Base-by-base conservation (phyloP, 306 rosid species). In the Ormosia emarginata region DNA sequence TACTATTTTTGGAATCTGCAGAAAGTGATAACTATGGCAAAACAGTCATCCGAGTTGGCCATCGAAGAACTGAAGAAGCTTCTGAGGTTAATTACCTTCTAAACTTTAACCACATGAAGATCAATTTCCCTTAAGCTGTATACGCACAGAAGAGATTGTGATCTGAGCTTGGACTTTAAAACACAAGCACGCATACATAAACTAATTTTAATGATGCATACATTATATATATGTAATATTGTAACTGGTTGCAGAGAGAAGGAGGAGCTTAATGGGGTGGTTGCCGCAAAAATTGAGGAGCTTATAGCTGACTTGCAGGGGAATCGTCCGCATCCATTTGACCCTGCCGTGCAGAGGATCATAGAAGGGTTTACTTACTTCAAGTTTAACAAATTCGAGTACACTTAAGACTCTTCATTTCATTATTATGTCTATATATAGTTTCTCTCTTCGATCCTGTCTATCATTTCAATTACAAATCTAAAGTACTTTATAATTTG, bases 331-430 rank as follows among this genome's bases (percentile, higher is more conserved):
- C 0, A 4, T 74, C 63, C 70, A 64, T n/a, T 0, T 50, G 84
- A 82, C 39, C 73, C 85, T 17, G 78, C 67, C 72, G 41, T 61
- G 8, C 7, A 76, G 1, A 83, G 62, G 50, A 88, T 90, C 79
- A 75, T 13, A 5, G 11, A 29, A 0, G 97, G 97, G 2, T 92
- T 92, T 55, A 59, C 8, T 33, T 0, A 82, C 73, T 92, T 92
- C 86, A 87, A 40, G 82, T 4, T 33, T 78, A 46, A 72, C 80
- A 59, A 82, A 30, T 92, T 88, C 76, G 81, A 86, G 97, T 92
- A 85, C 5, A 29, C 12, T 18, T 10, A 9, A 2, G 24, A 66
- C 37, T 63, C 61, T 76, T 71, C 44, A 61, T 49, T 76, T 71
- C 44, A 61, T 49, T 70, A 49, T 59, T 12, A 3, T 52, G 15